Percentiles rank a stretch among this genome's conserved stretches.
Evolutionary conservation across 1,284 basidiomycete species (phyloP).

Genomic region (Leucoagaricus sp.): DNA sequence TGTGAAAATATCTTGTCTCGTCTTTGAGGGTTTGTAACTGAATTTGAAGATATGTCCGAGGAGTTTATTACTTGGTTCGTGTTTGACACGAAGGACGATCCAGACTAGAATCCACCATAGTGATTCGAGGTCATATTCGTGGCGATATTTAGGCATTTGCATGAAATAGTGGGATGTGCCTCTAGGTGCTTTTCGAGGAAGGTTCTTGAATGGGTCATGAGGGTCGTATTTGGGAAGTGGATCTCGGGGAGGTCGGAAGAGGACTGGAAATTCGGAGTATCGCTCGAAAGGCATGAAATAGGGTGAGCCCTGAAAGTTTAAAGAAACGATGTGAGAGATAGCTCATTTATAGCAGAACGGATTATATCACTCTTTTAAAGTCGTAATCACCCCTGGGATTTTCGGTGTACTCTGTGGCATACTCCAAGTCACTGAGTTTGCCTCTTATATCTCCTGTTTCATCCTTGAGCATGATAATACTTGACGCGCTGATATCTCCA

Average conservation of each 20-base stretch:
- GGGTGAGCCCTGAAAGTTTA: constrained; percentile 20
- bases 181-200: not conserved
- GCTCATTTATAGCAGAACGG: not conserved
- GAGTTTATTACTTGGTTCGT: no score
- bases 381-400: constrained; percentile 7
- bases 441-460: constrained; percentile 2
- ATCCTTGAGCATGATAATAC: constrained; percentile 21
- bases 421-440: constrained; percentile 24
- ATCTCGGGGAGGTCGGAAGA: no score
- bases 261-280: not conserved
- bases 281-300: constrained; percentile 24
- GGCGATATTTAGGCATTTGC: not conserved
- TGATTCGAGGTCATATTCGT: not conserved
- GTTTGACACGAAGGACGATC: no score
- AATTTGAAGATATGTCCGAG: no score
- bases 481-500: constrained; percentile 25
- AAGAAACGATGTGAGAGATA: not conserved
- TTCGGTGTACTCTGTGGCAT: constrained; percentile 18
- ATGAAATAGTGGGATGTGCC: not conserved
- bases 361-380: constrained; percentile 22
- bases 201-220: not conserved
- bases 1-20: no score
- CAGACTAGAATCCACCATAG: no score
- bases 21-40: no score
- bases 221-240: not conserved